A percentile compares a stretch with the other conserved stretches of the same genome.
Conservation (phyloP, 2,329 filamentous ascomycete species). For the Claviceps cyperi region DNA sequence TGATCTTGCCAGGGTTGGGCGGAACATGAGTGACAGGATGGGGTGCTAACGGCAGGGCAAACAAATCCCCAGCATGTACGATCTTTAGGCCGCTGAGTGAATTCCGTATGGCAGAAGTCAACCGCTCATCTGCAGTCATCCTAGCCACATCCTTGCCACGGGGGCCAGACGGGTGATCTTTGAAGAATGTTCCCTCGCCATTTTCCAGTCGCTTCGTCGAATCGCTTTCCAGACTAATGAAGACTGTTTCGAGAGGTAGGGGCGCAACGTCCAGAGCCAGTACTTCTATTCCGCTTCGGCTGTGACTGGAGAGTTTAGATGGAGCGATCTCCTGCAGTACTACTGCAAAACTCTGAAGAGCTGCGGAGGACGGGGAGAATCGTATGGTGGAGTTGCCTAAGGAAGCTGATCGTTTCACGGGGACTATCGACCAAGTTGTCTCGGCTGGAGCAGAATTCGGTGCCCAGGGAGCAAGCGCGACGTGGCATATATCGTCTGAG, state of each 20-base stretch:
- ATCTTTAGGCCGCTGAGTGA: constrained; percentile 60
- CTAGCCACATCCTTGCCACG: constrained; percentile 24
- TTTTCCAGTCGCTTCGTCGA: constrained; percentile 67
- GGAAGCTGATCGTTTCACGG: constrained; percentile 49
- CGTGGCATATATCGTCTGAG: constrained; percentile 36
- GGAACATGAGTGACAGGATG: constrained; percentile 80
- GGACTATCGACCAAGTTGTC: constrained; percentile 72
- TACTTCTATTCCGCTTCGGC: constrained; percentile 70
- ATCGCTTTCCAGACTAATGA: constrained; percentile 72
- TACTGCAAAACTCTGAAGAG: constrained; percentile 66
- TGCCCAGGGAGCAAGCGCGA: constrained; percentile 62
- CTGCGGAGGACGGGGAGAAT: constrained; percentile 57
- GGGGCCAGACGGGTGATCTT: constrained; percentile 35
- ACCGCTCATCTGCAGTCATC: constrained; percentile 35
- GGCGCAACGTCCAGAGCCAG: constrained; percentile 68
- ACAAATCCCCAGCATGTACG: constrained; percentile 71
- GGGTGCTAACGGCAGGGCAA: constrained; percentile 60
- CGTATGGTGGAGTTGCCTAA: constrained; percentile 67
- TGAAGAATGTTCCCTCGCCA: constrained; percentile 69
- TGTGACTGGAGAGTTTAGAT: constrained; percentile 57
- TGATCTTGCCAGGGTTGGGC: constrained; percentile 72
- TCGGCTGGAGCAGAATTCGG: constrained; percentile 44
- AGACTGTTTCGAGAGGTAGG: constrained; percentile 68
- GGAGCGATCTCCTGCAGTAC: constrained; percentile 59
- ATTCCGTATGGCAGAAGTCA: constrained; percentile 55